These are phyloP conservation scores for Phtheirospermum japonicum DNA, from an alignment of 257 asterid genomes.

Conservation along the genomic window DNA sequence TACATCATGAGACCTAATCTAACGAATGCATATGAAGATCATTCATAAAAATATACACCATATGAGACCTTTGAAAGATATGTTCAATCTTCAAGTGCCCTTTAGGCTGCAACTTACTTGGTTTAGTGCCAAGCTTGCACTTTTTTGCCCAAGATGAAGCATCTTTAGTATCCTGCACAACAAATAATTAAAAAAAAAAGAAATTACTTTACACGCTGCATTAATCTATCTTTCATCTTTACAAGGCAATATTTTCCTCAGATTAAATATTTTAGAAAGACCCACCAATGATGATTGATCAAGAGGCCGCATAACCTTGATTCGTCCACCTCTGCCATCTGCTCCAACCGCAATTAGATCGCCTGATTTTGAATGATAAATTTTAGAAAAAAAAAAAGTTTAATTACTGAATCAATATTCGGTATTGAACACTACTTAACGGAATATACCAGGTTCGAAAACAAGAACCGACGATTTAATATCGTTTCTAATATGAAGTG, in stretches of 20 bases:
- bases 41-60: no score
- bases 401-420: neutral
- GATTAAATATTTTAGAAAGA: neutral
- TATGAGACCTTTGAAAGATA: slow-evolving; percentile 73
- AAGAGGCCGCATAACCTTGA: slow-evolving; percentile 69
- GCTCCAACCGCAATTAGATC: slow-evolving; percentile 86
- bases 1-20: no score
- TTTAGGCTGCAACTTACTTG: slow-evolving; percentile 43
- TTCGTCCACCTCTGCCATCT: slow-evolving; percentile 92
- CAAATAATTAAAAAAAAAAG: neutral
- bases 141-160: slow-evolving; percentile 39
- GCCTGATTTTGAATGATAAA: slow-evolving; percentile 41
- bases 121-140: slow-evolving; percentile 42
- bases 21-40: no score
- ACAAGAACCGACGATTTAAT: slow-evolving; percentile 31
- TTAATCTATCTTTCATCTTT: no score
- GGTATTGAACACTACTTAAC: neutral
- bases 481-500: slow-evolving; percentile 41
- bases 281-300: slow-evolving; percentile 61
- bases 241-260: no score
- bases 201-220: no score
- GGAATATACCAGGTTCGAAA: slow-evolving; percentile 50
- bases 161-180: slow-evolving; percentile 48
- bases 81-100: slow-evolving; percentile 81
- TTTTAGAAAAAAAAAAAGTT: slow-evolving; percentile 2